A percentile compares a stretch with the other conserved stretches of the same genome.
phyloP scores from a whole-genome alignment of 2,329 filamentous ascomycete species.

The Epichloe scottii region DNA sequence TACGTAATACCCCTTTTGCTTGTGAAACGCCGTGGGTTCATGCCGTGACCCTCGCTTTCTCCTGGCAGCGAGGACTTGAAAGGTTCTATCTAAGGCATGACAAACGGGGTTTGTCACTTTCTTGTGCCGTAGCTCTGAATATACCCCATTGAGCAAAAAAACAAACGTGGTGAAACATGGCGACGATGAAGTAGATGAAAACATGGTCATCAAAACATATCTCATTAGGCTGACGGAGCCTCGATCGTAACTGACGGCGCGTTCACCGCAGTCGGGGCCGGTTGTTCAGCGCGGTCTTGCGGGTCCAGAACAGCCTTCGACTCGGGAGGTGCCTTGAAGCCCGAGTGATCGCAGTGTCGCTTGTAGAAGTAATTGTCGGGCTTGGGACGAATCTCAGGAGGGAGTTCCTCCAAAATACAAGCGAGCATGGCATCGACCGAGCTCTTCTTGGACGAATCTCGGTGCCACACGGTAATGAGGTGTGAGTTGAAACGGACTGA shows the following conservation, averaged over 20 bases:
- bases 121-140: neutral
- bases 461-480: slow-evolving; percentile 87
- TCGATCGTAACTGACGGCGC: slow-evolving; percentile 15
- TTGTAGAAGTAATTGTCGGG: slow-evolving; percentile 70
- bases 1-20: neutral
- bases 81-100: neutral
- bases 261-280: slow-evolving; percentile 9
- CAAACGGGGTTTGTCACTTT: neutral
- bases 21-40: neutral
- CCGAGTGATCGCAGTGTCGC: slow-evolving; percentile 77
- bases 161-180: neutral
- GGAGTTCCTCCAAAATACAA: slow-evolving; percentile 62
- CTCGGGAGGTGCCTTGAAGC: slow-evolving; percentile 56
- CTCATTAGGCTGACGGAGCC: slow-evolving; percentile 10
- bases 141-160: neutral
- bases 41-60: neutral
- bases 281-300: slow-evolving; percentile 33
- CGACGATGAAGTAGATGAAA: neutral
- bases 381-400: slow-evolving; percentile 60
- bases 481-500: slow-evolving; percentile 82
- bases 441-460: slow-evolving; percentile 66
- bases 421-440: slow-evolving; percentile 65
- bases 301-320: slow-evolving; percentile 45
- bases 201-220: neutral
- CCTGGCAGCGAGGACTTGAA: neutral